Conservation (phyloP, 2,329 filamentous ascomycete genomes). For the Orbilia brochopaga region DNA sequence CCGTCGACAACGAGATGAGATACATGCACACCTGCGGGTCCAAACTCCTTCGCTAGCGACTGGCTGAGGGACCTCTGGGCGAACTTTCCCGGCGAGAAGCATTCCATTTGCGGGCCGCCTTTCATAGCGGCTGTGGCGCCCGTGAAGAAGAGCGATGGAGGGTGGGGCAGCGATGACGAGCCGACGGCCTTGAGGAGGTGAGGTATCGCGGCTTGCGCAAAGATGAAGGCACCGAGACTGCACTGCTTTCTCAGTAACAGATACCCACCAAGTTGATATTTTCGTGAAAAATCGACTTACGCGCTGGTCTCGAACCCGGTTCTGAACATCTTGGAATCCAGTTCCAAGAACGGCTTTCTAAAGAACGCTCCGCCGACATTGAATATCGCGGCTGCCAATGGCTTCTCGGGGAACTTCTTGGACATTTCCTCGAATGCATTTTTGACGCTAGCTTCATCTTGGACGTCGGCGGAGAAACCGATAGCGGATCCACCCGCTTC, state of each 20-base stretch:
- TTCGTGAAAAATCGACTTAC: no score
- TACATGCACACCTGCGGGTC: conserved; percentile 81
- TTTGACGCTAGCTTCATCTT: conserved; percentile 63
- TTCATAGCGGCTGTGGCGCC: conserved; percentile 82
- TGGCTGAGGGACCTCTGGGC: conserved; percentile 76
- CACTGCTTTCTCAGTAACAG: conserved; percentile 16
- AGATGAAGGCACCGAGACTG: conserved; percentile 74
- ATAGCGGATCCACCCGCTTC: conserved; percentile 71
- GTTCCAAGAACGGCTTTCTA: conserved; percentile 67
- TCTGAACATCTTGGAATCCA: conserved; percentile 63
- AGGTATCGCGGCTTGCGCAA: conserved; percentile 74
- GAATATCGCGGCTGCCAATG: conserved; percentile 71
- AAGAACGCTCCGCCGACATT: conserved; percentile 67
- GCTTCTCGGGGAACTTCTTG: conserved; percentile 65
- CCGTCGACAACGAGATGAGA: conserved; percentile 83
- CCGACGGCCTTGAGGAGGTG: conserved; percentile 69
- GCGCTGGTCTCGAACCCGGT: conserved; percentile 61
- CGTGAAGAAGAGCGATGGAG: conserved; percentile 82
- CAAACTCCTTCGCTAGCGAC: conserved; percentile 80
- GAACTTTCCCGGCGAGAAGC: conserved; percentile 81
- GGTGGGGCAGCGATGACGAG: conserved; percentile 63
- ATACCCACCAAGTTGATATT: no score
- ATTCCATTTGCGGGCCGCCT: conserved; percentile 71
- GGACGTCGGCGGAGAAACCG: conserved; percentile 72
- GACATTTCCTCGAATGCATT: conserved; percentile 69